phyloP scores from a whole-genome alignment of 2,329 filamentous ascomycete genomes.

The Aspergillus terreus region DNA sequence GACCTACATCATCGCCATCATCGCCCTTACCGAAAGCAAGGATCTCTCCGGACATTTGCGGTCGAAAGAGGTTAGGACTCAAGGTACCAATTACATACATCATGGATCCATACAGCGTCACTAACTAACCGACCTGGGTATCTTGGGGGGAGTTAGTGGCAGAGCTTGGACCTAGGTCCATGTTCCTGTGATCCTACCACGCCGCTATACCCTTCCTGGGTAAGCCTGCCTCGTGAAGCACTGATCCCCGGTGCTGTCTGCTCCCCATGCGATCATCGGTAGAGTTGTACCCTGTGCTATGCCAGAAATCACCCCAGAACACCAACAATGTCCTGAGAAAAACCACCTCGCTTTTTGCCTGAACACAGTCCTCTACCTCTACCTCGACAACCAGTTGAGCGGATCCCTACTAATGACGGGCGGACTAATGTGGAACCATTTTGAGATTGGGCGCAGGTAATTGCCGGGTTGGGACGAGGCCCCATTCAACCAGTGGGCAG shows the following conservation, averaged over 20 bases:
- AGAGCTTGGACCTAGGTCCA: neutral
- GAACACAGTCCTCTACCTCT: no score
- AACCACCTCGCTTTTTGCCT: no score
- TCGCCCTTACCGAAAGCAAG: conserved; percentile 15
- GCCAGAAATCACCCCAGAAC: no score
- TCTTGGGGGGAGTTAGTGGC: neutral
- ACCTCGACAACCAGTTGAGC: no score
- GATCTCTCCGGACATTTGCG: conserved; percentile 1
- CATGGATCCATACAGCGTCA: no score
- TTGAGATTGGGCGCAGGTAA: conserved; percentile 14
- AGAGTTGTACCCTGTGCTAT: no score
- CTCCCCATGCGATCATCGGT: no score
- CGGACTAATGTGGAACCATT: conserved; percentile 18
- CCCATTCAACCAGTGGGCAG: conserved; percentile 7
- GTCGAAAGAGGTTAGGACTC: neutral
- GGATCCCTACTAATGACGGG: conserved; percentile 13
- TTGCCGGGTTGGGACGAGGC: conserved; percentile 2
- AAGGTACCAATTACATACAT: neutral
- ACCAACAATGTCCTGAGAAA: no score
- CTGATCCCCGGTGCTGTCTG: no score
- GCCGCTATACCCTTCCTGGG: neutral
- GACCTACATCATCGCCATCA: conserved; percentile 1
- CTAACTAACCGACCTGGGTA: neutral
- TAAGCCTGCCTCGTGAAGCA: no score
- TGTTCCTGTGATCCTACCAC: neutral